Base-by-base conservation (phyloP, 768 basidiomycete species). In the Leccinum incarnatum region DNA sequence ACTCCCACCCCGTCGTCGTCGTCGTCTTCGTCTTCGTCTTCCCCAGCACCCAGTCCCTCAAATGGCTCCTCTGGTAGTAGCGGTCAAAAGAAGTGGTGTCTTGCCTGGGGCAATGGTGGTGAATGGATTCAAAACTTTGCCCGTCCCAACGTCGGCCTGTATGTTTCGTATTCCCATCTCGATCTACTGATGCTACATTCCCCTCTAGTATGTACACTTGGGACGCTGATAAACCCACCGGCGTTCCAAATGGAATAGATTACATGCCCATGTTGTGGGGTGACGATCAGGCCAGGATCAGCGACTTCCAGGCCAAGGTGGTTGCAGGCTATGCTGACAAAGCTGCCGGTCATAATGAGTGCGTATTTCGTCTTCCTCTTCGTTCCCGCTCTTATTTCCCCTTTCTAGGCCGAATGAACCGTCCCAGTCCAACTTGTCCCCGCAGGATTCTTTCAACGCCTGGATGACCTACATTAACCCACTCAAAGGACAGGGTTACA, bases 341-440 rank as follows among this genome's bases (percentile, higher is more conserved):
- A 54, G 82, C 78, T 42, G 62, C 89, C 21, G 88, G 85, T 54
- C 73, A 81, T 69, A 97, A 96, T 67, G 94, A 94, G 93, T 93
- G 58, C 11, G 85, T 61, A 21, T 46, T 52, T 4, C 3, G 5
- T 6, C 6, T 30, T 53, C 21, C 27, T 53, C 52, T 60, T 19
- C 54, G 30, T 60, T 14, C 6, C 21, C 34, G 7, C 19, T 23
- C 51, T 57, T 45, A 72, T 12, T 32, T 15, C 19, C 5, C 17
- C 27, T 32, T 11, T 25, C 19, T 17, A 95, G 93, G 70, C 91
- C 91, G 27, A 85, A 95, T 61, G 77, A 87, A 59, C 3, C 56
- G 0, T 74, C 74, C 1, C 89, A 95, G 72, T 78, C 86, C 57
- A 80, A 88, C 76, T 77, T 93, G 70, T 51, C 56, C 36, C 80